Evolutionary conservation across 371 early-diverging fungal species (phyloP).

Genomic region (Capillidium rhysosporum): DNA sequence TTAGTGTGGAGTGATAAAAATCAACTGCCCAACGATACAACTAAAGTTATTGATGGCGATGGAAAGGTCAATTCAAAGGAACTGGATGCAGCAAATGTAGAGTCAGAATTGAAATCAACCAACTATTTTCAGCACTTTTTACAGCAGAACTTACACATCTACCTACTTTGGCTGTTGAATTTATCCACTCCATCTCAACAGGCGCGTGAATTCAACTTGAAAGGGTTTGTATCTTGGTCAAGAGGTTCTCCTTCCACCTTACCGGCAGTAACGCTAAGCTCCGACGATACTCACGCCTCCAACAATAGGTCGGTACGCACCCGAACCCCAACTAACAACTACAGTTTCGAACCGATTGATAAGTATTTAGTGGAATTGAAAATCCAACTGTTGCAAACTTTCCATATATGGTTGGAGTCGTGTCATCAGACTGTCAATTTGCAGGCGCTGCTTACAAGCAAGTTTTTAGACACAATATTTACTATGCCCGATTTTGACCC

Average conservation of each 20-base stretch:
- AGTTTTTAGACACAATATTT: neutral
- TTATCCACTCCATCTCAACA: no score
- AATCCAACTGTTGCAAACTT: neutral
- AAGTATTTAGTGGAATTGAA: neutral
- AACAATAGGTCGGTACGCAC: neutral
- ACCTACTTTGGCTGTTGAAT: neutral
- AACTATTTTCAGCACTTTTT: neutral
- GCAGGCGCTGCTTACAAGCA: neutral
- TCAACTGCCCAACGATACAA: neutral
- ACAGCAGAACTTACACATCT: neutral
- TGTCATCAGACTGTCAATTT: neutral
- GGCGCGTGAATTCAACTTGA: no score
- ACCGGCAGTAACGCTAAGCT: neutral
- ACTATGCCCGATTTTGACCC: neutral
- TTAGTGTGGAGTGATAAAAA: neutral
- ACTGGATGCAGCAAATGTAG: no score
- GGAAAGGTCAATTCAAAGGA: neutral
- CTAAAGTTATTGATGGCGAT: neutral
- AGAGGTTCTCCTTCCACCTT: neutral
- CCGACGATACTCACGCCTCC: neutral
- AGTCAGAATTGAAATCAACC: neutral
- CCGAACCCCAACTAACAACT: neutral
- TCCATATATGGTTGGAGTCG: neutral
- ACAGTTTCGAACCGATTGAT: no score
- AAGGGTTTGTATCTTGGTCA: neutral